Evolutionary conservation across 805 yeast species (phyloP).

Genomic region (Groenewaldozyma salmanticensis): DNA sequence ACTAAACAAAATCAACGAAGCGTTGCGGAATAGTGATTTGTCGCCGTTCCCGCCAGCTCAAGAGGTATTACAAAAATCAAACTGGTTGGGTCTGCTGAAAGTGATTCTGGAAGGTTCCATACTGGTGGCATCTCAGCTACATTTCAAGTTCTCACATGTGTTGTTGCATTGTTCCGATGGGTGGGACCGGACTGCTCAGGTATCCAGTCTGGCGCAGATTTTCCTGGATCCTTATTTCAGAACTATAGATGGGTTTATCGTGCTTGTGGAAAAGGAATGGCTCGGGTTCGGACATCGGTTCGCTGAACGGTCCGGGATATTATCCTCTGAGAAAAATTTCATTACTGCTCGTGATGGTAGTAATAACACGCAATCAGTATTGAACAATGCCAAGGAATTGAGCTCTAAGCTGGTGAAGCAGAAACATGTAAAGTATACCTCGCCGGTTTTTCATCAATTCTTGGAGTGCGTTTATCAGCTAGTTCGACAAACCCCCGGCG

Average conservation of each 20-base stretch:
- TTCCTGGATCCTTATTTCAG: constrained; percentile 87
- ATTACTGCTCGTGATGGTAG: constrained; percentile 20
- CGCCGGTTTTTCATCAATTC: constrained; percentile 93
- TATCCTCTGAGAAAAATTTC: constrained; percentile 33
- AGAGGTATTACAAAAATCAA: constrained; percentile 50
- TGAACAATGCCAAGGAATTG: constrained; percentile 31
- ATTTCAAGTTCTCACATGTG: constrained; percentile 72
- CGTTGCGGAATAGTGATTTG: constrained; percentile 59
- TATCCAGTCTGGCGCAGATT: constrained; percentile 71
- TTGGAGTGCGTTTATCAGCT: constrained; percentile 83
- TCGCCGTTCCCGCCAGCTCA: constrained; percentile 43
- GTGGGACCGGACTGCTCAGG: constrained; percentile 95
- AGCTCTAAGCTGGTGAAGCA: constrained; percentile 42
- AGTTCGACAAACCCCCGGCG: constrained; percentile 53
- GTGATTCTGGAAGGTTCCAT: constrained; percentile 67
- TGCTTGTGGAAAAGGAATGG: constrained; percentile 90
- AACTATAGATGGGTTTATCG: constrained; percentile 79
- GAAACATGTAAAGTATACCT: constrained; percentile 48
- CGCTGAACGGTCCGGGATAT: constrained; percentile 71
- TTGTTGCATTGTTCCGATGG: constrained; percentile 95
- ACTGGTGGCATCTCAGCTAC: constrained; percentile 69
- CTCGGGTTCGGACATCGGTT: constrained; percentile 88
- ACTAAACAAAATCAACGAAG: constrained; percentile 48
- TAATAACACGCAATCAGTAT: constrained; percentile 34
- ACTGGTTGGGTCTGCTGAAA: constrained; percentile 70